Evolutionary conservation across 257 asterid species (phyloP), one percentile per base, ranked within the genome.

Genomic region (Solanum paucissectum): DNA sequence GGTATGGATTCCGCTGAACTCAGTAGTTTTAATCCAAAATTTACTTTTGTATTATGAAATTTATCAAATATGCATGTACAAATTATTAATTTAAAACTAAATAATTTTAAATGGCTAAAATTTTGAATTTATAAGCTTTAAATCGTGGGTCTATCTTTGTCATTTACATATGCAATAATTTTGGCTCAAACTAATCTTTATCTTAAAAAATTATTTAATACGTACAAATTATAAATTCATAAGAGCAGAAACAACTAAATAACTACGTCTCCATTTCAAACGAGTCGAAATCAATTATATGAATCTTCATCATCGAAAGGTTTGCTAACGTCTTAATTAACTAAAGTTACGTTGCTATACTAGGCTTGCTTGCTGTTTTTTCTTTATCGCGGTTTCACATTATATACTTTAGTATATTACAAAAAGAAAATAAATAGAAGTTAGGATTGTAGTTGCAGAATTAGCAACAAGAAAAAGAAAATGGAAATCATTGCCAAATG

Each of bases 21-120:
- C 25, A 4, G 0, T 71, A 71, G 0, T 0, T 68, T 68, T 66
- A 66, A 12, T 12, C 0, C 0, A 66, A 25, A 66, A 25, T 12
- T 0, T 66, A 1, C 3, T 25, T 62, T 27, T 27, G 34, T 25
- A n/a, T n/a, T 58, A 23, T 2, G 1, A 62, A 0, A 9, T 23
- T 66, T 25, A 66, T 66, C 0, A 64, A 12, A 25, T 1, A 64
- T 1, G 7, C 27, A n/a, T n/a, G 10, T 58, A 58, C 2, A 58
- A 66, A 27, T 27, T 66, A 64, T 64, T 64, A 5, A n/a, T 25
- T 7, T 2, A 66, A 12, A 69, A 13, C 3, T 29, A 0, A 13
- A 25, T 64, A n/a, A 11, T 64, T 64, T 10, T 64, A 5, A 12
- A 60, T 1, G 13, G 25, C 20, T 29, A 29, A 1, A 12, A 69